Evolutionary conservation across 805 yeast species (phyloP), one percentile per base, ranked within the genome.

Genomic region (Saturnispora ahearnii): DNA sequence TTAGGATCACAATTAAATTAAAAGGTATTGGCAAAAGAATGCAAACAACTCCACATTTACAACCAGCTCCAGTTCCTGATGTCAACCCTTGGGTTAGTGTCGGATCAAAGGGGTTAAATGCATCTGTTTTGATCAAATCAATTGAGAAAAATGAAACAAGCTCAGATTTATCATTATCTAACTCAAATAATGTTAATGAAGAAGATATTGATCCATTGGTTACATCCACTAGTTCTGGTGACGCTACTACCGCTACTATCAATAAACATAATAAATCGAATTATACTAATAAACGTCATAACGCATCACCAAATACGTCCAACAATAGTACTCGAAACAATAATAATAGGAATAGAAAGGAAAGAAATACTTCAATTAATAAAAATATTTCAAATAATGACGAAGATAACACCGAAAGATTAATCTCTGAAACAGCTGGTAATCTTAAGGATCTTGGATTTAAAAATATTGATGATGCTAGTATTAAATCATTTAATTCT

Each of bases 61-160:
- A 53, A 10, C 66, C 66, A 6, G 66, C 66, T 3, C 66, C 66
- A 2, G 61, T 61, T 28, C 66, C 66, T 4, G 50, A 53, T 30
- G 53, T 51, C 2, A 62, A 60, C 42, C 61, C 65, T 1, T 62
- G 66, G 66, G 47, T 48, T 12, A 42, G 43, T 26, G 41, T 34
- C n/a, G 31, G 48, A 30, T 5, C 46, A 11, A 30, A 32, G 31
- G 40, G 44, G 24, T 41, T 41, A 29, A 48, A 44, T n/a, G 21
- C 47, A 12, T 41, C 37, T 15, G 36, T 36, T n/a, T 32, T 4
- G 9, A 13, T n/a, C 4, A 26, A 28, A 24, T 38, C 45, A 22
- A 36, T 12, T 32, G 41, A 28, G 22, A 34, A n/a, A 36, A 37
- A 13, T 12, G 12, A n/a, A 36, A 30, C 18, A 43, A 36, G 42